Evolutionary conservation across 2,329 filamentous ascomycete genomes (phyloP).

Genomic region (Phialocephala sp.): DNA sequence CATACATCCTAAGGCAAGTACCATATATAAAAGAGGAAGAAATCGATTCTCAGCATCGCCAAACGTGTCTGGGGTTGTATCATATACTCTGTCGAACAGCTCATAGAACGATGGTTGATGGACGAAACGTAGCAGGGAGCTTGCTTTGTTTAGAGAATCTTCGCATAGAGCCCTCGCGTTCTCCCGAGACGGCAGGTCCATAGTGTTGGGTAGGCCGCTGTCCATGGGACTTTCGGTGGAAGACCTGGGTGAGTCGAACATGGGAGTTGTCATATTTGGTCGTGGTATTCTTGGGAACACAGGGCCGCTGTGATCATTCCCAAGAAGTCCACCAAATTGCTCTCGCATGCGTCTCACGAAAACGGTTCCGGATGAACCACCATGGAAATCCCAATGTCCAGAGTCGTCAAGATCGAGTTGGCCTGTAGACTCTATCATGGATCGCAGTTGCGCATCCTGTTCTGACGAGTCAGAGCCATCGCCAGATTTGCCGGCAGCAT

Average conservation of each 20-base stretch:
- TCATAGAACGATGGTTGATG: slow-evolving; percentile 83
- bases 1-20: slow-evolving; percentile 75
- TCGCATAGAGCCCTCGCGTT: slow-evolving; percentile 59
- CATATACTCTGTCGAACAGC: slow-evolving; percentile 79
- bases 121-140: slow-evolving; percentile 69
- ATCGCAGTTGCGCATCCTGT: slow-evolving; percentile 78
- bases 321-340: slow-evolving; percentile 80
- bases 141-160: slow-evolving; percentile 62
- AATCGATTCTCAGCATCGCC: slow-evolving; percentile 70
- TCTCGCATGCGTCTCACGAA: slow-evolving; percentile 88
- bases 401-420: slow-evolving; percentile 90
- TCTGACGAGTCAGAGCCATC: slow-evolving; percentile 41
- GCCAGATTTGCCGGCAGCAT: slow-evolving; percentile 21
- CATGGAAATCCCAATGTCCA: slow-evolving; percentile 94
- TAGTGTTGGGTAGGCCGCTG: slow-evolving; percentile 42
- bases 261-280: slow-evolving; percentile 44
- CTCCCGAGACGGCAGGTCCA: slow-evolving; percentile 73
- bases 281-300: slow-evolving; percentile 60
- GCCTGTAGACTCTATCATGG: slow-evolving; percentile 93
- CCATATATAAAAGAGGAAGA: slow-evolving; percentile 72
- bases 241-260: slow-evolving; percentile 41
- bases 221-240: slow-evolving; percentile 41
- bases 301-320: slow-evolving; percentile 61
- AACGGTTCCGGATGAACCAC: slow-evolving; percentile 87
- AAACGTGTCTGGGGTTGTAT: slow-evolving; percentile 66